These are phyloP conservation scores for Cercospora nicotianae DNA, from an alignment of 2,329 filamentous ascomycete genomes.

Conservation along the genomic window DNA sequence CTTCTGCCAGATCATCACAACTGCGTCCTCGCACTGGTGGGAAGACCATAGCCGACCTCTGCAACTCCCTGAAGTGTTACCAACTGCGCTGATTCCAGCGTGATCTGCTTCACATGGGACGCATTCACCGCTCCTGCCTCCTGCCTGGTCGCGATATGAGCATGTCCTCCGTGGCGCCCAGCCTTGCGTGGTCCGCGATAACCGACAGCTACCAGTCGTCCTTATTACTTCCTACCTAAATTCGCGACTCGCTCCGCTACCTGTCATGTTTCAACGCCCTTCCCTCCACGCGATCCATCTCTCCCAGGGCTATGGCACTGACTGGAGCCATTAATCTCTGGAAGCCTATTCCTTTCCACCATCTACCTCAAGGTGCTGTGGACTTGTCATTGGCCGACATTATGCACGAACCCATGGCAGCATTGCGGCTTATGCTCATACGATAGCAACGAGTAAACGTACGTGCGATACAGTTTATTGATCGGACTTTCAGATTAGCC, in stretches of 20 bases:
- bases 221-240: not conserved
- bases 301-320: not conserved
- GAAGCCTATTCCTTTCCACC: not conserved
- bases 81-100: not conserved
- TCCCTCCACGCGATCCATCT: not conserved
- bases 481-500: not conserved
- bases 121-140: not conserved
- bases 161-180: not conserved
- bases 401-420: not conserved
- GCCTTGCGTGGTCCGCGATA: not conserved
- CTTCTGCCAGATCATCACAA: not conserved
- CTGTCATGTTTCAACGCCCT: not conserved
- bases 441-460: not conserved
- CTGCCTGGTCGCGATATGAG: not conserved
- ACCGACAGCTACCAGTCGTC: not conserved
- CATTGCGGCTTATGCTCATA: not conserved
- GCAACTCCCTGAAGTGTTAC: not conserved
- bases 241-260: not conserved
- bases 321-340: not conserved
- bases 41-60: not conserved
- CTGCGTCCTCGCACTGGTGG: not conserved
- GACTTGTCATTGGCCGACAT: not conserved
- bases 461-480: not conserved
- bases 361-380: not conserved
- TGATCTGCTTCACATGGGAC: not conserved